phyloP scores from a whole-genome alignment of 129 eudicot genomes.

The Kitagawia praeruptora region DNA sequence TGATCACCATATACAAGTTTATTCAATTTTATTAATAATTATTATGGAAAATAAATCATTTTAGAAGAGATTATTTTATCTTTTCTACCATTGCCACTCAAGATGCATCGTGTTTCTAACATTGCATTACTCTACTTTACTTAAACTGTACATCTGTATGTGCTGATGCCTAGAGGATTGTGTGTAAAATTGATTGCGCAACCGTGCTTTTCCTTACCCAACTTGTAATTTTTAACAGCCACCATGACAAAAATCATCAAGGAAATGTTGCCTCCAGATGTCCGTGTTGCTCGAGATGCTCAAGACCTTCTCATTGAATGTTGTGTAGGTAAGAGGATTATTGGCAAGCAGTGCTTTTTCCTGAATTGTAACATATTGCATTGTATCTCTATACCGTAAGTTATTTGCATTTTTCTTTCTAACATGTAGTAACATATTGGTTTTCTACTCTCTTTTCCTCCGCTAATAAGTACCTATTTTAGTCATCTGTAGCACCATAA shows the following conservation, averaged over 20 bases:
- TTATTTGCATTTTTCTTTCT: too few species aligned
- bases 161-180: neutral
- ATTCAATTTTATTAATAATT: too few species aligned
- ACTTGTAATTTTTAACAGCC: constrained; percentile 31
- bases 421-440: neutral
- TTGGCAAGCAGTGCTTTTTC: too few species aligned
- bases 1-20: too few species aligned
- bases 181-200: too few species aligned
- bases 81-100: too few species aligned
- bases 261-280: constrained; percentile 97
- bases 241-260: constrained; percentile 92
- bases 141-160: neutral
- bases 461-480: neutral
- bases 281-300: constrained; percentile 93
- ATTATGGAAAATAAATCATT: too few species aligned
- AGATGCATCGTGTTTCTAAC: neutral
- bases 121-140: too few species aligned
- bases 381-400: neutral
- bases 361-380: neutral
- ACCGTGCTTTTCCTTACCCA: neutral
- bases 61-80: too few species aligned
- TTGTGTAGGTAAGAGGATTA: constrained; percentile 60
- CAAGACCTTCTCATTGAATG: constrained; percentile 93
- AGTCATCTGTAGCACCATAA: neutral
- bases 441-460: neutral